Conservation (phyloP, 225 moss, liverwort and hornwort species). For the Sphagnum tenellum region DNA sequence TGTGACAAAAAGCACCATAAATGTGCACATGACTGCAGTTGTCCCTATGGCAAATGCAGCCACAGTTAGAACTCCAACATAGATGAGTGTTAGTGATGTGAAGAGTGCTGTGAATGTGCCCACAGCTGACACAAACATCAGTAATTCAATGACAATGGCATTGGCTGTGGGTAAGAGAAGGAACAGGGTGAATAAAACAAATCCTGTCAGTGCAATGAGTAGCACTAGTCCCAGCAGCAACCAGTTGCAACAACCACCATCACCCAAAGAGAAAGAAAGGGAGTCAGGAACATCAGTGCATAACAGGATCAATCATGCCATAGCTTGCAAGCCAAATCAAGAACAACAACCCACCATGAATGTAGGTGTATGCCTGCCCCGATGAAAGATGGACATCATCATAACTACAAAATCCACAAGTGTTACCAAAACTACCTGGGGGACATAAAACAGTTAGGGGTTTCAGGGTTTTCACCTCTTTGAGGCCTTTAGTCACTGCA, state of each 20-base stretch:
- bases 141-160: slow-evolving; percentile 42
- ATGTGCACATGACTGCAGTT: slow-evolving; percentile 44
- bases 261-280: neutral
- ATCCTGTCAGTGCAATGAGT: slow-evolving; percentile 44
- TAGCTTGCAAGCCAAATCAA: neutral
- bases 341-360: neutral
- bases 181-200: slow-evolving; percentile 65
- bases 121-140: slow-evolving; percentile 63
- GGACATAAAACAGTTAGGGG: too few relatives aligned
- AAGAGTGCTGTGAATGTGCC: slow-evolving; percentile 71
- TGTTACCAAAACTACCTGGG: too few relatives aligned
- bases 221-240: slow-evolving; percentile 62
- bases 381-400: neutral
- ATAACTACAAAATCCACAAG: neutral
- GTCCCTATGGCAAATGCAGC: slow-evolving; percentile 54
- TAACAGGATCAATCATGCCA: neutral
- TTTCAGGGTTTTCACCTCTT: too few relatives aligned
- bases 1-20: slow-evolving; percentile 53
- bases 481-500: too few relatives aligned
- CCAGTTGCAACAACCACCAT: neutral
- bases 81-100: slow-evolving; percentile 56
- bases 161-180: slow-evolving; percentile 67
- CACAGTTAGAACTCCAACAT: slow-evolving; percentile 52
- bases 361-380: neutral
- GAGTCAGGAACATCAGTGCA: neutral